Conservation (phyloP, 1,139 yeast genomes). For the Nakaseomyces uthaithaninus region DNA sequence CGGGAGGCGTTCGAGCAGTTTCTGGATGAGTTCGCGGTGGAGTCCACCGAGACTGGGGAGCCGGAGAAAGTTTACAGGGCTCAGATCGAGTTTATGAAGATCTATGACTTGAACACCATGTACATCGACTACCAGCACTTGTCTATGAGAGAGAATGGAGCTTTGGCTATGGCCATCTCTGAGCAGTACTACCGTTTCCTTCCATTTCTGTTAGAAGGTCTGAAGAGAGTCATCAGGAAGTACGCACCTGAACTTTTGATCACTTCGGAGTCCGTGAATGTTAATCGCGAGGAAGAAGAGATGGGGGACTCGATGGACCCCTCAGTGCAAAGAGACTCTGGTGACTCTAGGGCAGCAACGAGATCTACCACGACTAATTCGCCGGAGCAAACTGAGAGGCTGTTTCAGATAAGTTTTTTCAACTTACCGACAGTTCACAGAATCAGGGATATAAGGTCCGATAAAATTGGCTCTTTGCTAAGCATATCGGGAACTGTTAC, state of each 20-base stretch:
- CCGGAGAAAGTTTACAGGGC: constrained; percentile 61
- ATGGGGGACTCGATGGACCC: constrained; percentile 14
- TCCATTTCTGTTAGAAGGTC: constrained; percentile 73
- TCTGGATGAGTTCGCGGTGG: constrained; percentile 48
- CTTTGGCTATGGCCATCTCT: constrained; percentile 77
- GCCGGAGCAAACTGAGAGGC: constrained; percentile 47
- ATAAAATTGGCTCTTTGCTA: constrained; percentile 76
- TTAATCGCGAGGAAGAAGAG: constrained; percentile 31
- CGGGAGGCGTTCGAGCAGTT: constrained; percentile 85
- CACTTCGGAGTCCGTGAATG: constrained; percentile 37
- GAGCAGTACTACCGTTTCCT: constrained; percentile 89
- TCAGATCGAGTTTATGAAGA: constrained; percentile 75
- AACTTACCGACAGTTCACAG: constrained; percentile 77
- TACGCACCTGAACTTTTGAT: constrained; percentile 59
- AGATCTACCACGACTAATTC: constrained; percentile 21
- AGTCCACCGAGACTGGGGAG: constrained; percentile 23
- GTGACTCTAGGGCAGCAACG: constrained; percentile 20
- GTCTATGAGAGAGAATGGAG: constrained; percentile 70
- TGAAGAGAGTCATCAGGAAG: constrained; percentile 61
- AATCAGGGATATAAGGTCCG: constrained; percentile 85
- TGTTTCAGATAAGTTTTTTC: constrained; percentile 84
- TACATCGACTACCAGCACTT: constrained; percentile 83
- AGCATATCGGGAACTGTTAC: constrained; percentile 94
- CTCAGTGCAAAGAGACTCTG: constrained; percentile 10
- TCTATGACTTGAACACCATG: constrained; percentile 66